Evolutionary conservation across 2,329 filamentous ascomycete genomes (phyloP).

Genomic region (Neofusicoccum ribis): DNA sequence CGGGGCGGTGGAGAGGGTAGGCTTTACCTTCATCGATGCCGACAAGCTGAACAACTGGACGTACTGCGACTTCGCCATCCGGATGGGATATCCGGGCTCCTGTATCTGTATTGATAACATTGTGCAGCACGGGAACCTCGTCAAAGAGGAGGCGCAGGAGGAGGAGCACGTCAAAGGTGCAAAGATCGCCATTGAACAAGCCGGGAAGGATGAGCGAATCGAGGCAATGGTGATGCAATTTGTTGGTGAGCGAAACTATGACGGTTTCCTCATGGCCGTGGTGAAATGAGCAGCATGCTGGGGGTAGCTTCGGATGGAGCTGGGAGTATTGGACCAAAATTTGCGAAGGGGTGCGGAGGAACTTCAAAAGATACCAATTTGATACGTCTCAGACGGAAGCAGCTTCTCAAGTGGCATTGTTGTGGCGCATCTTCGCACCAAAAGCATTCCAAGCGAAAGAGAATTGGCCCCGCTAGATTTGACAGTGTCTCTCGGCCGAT

Average conservation of each 20-base stretch:
- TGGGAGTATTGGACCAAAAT: neutral
- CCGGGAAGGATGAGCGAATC: conserved; percentile 44
- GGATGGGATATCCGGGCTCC: conserved; percentile 41
- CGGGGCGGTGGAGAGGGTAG: conserved; percentile 44
- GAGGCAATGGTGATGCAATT: conserved; percentile 47
- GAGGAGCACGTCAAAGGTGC: conserved; percentile 34
- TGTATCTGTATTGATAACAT: conserved; percentile 55
- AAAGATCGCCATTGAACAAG: conserved; percentile 43
- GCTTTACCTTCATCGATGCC: conserved; percentile 57
- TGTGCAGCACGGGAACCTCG: conserved; percentile 43
- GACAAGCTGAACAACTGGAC: conserved; percentile 52
- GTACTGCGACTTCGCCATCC: conserved; percentile 49
- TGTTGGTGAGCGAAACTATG: conserved; percentile 49
- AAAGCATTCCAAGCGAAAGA: too few species aligned
- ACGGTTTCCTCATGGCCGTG: conserved; percentile 47
- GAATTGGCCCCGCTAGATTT: too few species aligned
- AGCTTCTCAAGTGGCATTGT: too few species aligned
- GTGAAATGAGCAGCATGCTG: conserved; percentile 28
- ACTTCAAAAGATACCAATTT: neutral
- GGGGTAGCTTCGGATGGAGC: neutral
- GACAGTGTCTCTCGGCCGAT: too few species aligned
- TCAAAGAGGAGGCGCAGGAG: conserved; percentile 27
- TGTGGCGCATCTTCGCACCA: too few species aligned
- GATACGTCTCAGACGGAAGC: too few species aligned
- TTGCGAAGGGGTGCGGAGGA: neutral